Base-by-base conservation (phyloP, 371 early-diverging fungal species). In the Furculomyces boomerangus region DNA sequence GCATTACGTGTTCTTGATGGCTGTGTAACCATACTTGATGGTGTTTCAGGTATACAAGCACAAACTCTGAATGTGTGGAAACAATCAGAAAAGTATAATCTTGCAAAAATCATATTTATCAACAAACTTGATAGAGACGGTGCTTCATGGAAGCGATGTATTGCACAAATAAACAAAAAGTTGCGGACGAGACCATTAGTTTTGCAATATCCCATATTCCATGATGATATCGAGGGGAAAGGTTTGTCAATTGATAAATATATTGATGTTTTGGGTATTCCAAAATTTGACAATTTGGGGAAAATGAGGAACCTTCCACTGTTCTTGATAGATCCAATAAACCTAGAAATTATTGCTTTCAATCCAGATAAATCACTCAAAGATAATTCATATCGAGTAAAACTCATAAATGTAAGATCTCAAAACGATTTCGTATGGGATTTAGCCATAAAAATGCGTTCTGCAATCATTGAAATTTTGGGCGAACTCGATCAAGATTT, bases 41-140 rank as follows among this genome's bases (percentile, higher is more conserved):
- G 84, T 2, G 93, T 90, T 1, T 83, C 88, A 0, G 96, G 95
- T n/a, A 93, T 95, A 2, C 90, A 96, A 64, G 94, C 93, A 2
- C 97, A 96, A 68, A 96, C 97, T 13, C 83, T 84, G 62, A 91
- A 85, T 0, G 95, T 94, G 18, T 93, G 93, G 92, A 59, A 65
- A 27, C 93, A 93, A 65, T 88, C 93, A 28, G 79, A 84, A 59
- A 71, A 83, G 7, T 90, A 93, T 60, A 66, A 70, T 2, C 71
- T 95, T 0, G 89, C 93, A 13, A 77, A 89, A 1, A 72, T 96
- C 27, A 81, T 83, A 0, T 93, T 88, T 74, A 78, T 94, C 32
- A 96, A 96, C 72, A 95, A 96, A 62, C 77, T 95, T 79, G 97
- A 96, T 64, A 72, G 94, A 22, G 93, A 88, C 0, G 88, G 88